A percentile compares a stretch with the other conserved stretches of the same genome.
Conservation (phyloP, 2,329 filamentous ascomycete genomes). For the Endothia cerciana region DNA sequence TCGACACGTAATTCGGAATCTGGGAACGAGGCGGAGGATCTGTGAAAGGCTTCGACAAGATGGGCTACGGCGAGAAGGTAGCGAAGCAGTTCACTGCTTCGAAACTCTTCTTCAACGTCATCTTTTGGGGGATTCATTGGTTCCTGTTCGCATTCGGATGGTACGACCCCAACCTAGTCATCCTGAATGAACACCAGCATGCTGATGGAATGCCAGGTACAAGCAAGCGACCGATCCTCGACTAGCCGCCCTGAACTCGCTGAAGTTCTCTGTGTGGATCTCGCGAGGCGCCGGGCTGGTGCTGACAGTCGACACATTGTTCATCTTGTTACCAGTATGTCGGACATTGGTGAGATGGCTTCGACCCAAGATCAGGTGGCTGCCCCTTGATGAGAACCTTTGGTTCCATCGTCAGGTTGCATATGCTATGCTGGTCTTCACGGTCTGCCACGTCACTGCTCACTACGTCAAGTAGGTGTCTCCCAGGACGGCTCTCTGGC, state of each 20-base stretch:
- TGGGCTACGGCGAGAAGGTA: slow-evolving; percentile 46
- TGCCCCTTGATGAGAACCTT: slow-evolving; percentile 93
- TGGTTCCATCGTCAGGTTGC: slow-evolving; percentile 97
- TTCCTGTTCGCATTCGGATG: slow-evolving; percentile 84
- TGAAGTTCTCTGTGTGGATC: slow-evolving; percentile 91
- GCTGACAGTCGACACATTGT: slow-evolving; percentile 78
- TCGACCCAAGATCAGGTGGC: slow-evolving; percentile 82
- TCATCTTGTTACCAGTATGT: slow-evolving; percentile 95
- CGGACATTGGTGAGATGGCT: slow-evolving; percentile 83
- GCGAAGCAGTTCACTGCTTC: slow-evolving; percentile 69
- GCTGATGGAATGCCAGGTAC: slow-evolving; percentile 60
- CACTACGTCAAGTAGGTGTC: slow-evolving; percentile 89
- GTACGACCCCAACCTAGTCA: slow-evolving; percentile 53
- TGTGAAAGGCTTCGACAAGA: slow-evolving; percentile 41
- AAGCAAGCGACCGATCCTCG: slow-evolving; percentile 72
- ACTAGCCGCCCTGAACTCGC: slow-evolving; percentile 76
- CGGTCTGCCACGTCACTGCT: slow-evolving; percentile 71
- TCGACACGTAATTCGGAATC: slow-evolving; percentile 51
- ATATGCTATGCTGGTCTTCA: slow-evolving; percentile 85
- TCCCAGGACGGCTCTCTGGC: no score
- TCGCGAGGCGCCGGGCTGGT: slow-evolving; percentile 91
- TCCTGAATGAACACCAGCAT: background rate
- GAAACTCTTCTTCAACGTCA: slow-evolving; percentile 77
- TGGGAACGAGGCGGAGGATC: slow-evolving; percentile 36
- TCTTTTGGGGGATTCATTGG: slow-evolving; percentile 82